Percentiles rank a stretch among this genome's conserved stretches.
Evolutionary conservation across 352 stramenopile genomes (phyloP).

Genomic region (Phytophthora macrochlamydospora): DNA sequence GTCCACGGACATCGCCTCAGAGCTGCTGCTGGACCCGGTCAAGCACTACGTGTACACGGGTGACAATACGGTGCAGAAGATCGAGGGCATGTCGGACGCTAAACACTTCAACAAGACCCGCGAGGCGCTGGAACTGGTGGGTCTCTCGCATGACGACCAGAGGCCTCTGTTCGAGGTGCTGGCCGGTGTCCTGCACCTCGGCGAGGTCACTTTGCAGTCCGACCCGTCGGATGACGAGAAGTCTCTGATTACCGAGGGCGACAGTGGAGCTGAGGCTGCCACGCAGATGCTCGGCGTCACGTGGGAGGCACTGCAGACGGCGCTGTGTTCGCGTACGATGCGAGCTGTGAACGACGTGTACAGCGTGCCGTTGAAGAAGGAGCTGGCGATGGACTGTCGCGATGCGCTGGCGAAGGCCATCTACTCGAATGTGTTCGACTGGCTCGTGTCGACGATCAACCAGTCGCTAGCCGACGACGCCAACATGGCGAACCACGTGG

Average conservation of each 20-base stretch:
- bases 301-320: slow-evolving; percentile 89
- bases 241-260: slow-evolving; percentile 59
- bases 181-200: slow-evolving; percentile 94
- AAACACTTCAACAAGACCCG: slow-evolving; percentile 87
- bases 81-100: slow-evolving; percentile 75
- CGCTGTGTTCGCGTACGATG: slow-evolving; percentile 93
- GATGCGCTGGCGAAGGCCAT: slow-evolving; percentile 97
- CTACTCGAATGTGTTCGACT: slow-evolving; percentile 97
- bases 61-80: slow-evolving; percentile 65
- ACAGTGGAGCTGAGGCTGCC: slow-evolving; percentile 51
- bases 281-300: slow-evolving; percentile 91
- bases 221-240: slow-evolving; percentile 82
- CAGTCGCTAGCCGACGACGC: slow-evolving; percentile 76
- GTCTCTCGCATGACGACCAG: slow-evolving; percentile 86
- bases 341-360: slow-evolving; percentile 73
- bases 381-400: slow-evolving; percentile 90
- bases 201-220: slow-evolving; percentile 89
- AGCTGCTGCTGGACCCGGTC: slow-evolving; percentile 52
- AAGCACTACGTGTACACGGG: slow-evolving; percentile 74
- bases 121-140: slow-evolving; percentile 76
- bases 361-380: slow-evolving; percentile 75
- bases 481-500: slow-evolving; percentile 89
- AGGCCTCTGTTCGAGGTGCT: slow-evolving; percentile 92
- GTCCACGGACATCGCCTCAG: slow-evolving; percentile 46
- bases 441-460: slow-evolving; percentile 96